These are phyloP conservation scores for Zasmidium citrigriseum DNA, from an alignment of 2,329 filamentous ascomycete genomes.

Conservation along the genomic window DNA sequence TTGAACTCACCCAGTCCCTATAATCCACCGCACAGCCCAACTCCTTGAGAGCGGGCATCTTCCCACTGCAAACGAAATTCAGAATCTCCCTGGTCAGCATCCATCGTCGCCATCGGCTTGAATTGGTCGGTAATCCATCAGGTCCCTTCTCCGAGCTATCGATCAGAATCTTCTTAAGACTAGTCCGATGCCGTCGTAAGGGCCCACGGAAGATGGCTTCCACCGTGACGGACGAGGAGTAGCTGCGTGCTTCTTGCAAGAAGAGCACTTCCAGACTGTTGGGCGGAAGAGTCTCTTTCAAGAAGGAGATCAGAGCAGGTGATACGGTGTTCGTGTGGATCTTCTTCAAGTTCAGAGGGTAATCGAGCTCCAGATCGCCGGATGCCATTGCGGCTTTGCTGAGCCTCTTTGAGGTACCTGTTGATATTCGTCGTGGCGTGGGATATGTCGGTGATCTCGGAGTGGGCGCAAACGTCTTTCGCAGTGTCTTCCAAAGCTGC, in stretches of 20 bases:
- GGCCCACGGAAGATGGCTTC: constrained; percentile 71
- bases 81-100: constrained; percentile 69
- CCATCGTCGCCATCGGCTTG: constrained; percentile 67
- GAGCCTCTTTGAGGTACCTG: constrained; percentile 33
- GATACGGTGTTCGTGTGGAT: constrained; percentile 76
- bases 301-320: constrained; percentile 67
- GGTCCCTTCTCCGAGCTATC: constrained; percentile 64
- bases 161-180: constrained; percentile 71
- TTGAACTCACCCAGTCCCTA: constrained; percentile 71
- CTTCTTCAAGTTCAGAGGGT: constrained; percentile 69
- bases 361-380: constrained; percentile 36
- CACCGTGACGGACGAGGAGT: constrained; percentile 63
- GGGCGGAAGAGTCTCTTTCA: constrained; percentile 75
- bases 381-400: constrained; percentile 9
- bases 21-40: constrained; percentile 72
- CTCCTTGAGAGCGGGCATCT: constrained; percentile 71
- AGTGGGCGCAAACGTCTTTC: constrained; percentile 51
- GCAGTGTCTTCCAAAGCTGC: constrained; percentile 71
- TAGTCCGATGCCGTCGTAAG: constrained; percentile 68
- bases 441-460: constrained; percentile 40
- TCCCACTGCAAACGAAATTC: constrained; percentile 72
- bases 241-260: constrained; percentile 64
- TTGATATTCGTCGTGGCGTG: constrained; percentile 31
- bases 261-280: constrained; percentile 80
- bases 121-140: constrained; percentile 40